These are phyloP conservation scores for Rhodomyrtus psidioides DNA, from an alignment of 441 rosid genomes.

Conservation along the genomic window DNA sequence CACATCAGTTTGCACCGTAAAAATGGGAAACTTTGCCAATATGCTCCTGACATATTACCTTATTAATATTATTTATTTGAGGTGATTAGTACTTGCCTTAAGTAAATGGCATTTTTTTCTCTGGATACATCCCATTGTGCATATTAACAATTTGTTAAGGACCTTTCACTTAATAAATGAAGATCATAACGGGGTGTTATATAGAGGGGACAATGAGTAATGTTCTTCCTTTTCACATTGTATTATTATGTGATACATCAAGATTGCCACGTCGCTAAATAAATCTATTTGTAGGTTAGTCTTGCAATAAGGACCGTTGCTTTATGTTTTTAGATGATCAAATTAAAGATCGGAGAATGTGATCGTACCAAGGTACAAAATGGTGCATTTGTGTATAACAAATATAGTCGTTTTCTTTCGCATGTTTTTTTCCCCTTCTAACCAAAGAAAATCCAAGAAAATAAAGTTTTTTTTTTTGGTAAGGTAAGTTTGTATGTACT, in stretches of 20 bases:
- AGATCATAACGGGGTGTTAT: not conserved
- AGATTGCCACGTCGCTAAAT: no score
- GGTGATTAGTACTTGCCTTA: not conserved
- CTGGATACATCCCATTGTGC: not conserved
- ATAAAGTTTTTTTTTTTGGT: no score
- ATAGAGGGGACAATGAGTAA: not conserved
- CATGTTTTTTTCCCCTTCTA: not conserved
- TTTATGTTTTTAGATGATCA: not conserved
- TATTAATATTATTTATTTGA: not conserved
- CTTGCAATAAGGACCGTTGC: not conserved
- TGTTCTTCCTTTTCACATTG: not conserved
- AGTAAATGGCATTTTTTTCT: not conserved
- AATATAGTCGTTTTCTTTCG: not conserved
- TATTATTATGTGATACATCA: not conserved
- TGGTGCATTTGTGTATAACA: not conserved
- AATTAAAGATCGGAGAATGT: not conserved
- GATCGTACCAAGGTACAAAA: not conserved
- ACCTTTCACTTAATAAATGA: not conserved
- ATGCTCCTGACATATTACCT: not conserved
- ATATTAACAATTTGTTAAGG: not conserved
- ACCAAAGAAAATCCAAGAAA: no score
- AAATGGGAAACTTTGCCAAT: not conserved
- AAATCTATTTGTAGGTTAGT: no score
- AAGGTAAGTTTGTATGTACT: no score
- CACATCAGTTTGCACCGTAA: not conserved